Base-by-base conservation (phyloP, 2,329 filamentous ascomycete species). In the Tolypocladium ovalisporum region DNA sequence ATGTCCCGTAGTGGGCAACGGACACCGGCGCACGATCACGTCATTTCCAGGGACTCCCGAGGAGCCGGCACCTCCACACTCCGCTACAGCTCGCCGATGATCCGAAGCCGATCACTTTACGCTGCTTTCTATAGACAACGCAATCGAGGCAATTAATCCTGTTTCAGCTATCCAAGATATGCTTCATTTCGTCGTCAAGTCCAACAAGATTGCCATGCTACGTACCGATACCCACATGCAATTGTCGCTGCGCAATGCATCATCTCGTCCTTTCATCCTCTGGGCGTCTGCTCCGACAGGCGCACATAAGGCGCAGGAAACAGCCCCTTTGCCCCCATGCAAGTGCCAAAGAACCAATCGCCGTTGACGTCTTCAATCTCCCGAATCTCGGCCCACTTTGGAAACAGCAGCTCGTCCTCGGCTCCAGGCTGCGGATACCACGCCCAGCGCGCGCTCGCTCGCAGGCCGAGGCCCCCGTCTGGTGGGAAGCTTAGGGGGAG, bases 301-400 rank as follows among this genome's bases (percentile, higher is more conserved):
- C 75, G 76, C 32, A 91, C 88, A 77, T 93, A 93, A 9, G 83
- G 81, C 8, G 86, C 85, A 5, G 92, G 92, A 67, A 97, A 95
- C 62, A 97, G 65, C 0, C 90, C 92, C 64, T 83, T 85, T 29
- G 74, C 76, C 0, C 90, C 91, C 73, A 90, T 91, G 76, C 96
- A 97, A 34, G 85, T 84, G 0, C 93, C 93, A 74, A 87, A 88
- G 66, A 82, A 91, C 92, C 92, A 97, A 69, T 96, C 91, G 22
- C 87, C 89, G 69, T 96, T 96, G 53, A 95, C 84, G 70, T 94
- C 88, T 68, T 93, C 87, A 40, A 88, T 84, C 74, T 97, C 93
- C 8, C 80, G 79, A 17, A 97, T 82, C 70, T 94, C 89, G 0
- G 92, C 91, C 12, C 88, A 86, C 54, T 85, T 85, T 0, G 93